Conservation (phyloP, 2,329 filamentous ascomycete genomes). For the Lachnellula suecica region DNA sequence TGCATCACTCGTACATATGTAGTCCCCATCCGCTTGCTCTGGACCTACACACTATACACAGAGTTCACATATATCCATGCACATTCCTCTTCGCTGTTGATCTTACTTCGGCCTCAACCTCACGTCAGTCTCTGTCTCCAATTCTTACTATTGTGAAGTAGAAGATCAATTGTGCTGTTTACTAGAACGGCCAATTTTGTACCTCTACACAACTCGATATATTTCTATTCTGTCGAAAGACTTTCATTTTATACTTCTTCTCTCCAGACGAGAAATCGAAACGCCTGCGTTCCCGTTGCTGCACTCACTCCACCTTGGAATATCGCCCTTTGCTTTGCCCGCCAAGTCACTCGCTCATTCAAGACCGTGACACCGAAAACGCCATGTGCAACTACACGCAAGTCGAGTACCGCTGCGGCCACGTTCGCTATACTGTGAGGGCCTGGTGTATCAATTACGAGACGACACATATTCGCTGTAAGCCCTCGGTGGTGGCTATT, state of each 20-base stretch:
- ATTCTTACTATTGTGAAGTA: not conserved
- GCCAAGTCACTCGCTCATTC: slow-evolving; percentile 1
- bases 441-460: slow-evolving; percentile 50
- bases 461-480: slow-evolving; percentile 54
- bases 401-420: slow-evolving; percentile 55
- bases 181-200: slow-evolving; percentile 6
- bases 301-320: not conserved
- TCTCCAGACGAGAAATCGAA: slow-evolving; percentile 11
- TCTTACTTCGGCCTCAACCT: not conserved
- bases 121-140: not conserved
- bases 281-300: not conserved
- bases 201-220: not conserved
- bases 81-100: slow-evolving; percentile 3
- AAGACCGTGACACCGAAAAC: not conserved
- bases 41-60: slow-evolving; percentile 4
- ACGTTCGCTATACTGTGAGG: slow-evolving; percentile 53
- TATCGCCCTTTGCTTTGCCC: not conserved
- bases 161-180: slow-evolving; percentile 7
- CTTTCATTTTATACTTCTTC: slow-evolving; percentile 3
- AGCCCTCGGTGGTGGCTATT: slow-evolving; percentile 46
- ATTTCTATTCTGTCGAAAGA: not conserved
- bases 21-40: slow-evolving; percentile 18
- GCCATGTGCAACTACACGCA: slow-evolving; percentile 60
- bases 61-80: slow-evolving; percentile 20
- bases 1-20: slow-evolving; percentile 27